Conservation (phyloP, 1,284 basidiomycete species). For the Sporisorium sorghi region DNA sequence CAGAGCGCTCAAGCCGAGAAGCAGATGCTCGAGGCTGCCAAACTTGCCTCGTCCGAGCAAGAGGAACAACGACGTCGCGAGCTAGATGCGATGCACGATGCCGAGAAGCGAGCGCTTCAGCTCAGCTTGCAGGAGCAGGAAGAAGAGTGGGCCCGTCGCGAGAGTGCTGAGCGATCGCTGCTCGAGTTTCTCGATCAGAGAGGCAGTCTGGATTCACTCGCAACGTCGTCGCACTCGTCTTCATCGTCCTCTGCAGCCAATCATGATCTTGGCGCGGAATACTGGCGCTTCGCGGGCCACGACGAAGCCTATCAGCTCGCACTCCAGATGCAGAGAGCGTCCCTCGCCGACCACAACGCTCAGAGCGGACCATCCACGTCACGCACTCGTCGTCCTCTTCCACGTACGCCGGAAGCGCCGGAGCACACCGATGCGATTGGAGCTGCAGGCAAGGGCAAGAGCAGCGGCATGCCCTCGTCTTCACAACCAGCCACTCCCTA, state of each 20-base stretch:
- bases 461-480: neutral
- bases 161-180: constrained; percentile 41
- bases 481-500: constrained; percentile 11
- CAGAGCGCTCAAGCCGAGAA: constrained; percentile 19
- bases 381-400: constrained; percentile 24
- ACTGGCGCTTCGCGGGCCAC: constrained; percentile 45
- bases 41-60: constrained; percentile 23
- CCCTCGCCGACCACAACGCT: constrained; percentile 3
- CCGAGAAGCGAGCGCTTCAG: constrained; percentile 40
- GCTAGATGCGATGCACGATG: constrained; percentile 25
- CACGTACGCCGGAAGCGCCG: constrained; percentile 16
- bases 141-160: constrained; percentile 49
- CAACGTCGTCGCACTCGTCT: constrained; percentile 3
- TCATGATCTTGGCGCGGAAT: constrained; percentile 36
- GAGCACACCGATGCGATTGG: neutral
- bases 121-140: constrained; percentile 48
- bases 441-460: constrained; percentile 4
- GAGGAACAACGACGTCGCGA: constrained; percentile 21
- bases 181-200: constrained; percentile 35
- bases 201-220: neutral
- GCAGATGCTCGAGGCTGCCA: constrained; percentile 36
- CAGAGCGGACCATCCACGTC: neutral
- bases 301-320: constrained; percentile 47
- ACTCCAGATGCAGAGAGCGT: constrained; percentile 34
- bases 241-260: neutral